Base-by-base conservation (phyloP, 108 stramenopile species). In the Cylindrotheca closterium region DNA sequence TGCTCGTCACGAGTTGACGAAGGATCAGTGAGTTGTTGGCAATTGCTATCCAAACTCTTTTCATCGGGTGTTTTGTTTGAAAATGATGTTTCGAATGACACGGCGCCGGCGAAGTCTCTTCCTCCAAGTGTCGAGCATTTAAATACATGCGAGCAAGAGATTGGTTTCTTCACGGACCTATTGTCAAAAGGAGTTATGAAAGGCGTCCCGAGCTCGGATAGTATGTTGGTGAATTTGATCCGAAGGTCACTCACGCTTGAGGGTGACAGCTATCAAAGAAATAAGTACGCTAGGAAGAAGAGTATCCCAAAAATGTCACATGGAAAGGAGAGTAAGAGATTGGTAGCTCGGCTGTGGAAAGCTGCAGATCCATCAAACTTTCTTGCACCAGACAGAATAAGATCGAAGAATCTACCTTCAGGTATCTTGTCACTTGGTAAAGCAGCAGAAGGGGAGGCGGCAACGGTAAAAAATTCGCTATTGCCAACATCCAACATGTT, bases 191-290 rank as follows among this genome's bases (percentile, higher is more conserved):
- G 73, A 0, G 31, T 10, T 26, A 47, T 74, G 1, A 47, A 63
- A 18, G 26, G 4, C 19, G 21, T 67, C 1, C 73, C 73, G 29
- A 47, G 30, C 21, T 50, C 55, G 4, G 73, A 74, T 66, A 52
- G 30, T 5, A 27, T 74, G 29, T 23, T 74, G 42, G 54, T 60
- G n/a, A 67, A 62, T 27, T 55, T 67, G 66, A 56, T 74, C 51
- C 47, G 67, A 45, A 31, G 50, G 5, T 51, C 60, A 27, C 30
- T 67, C 26, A 21, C 37, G 17, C 37, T 74, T 47, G 65, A 74
- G 57, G 58, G 37, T 15, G 65, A 74, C 8, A 51, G 34, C 10
- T 65, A 47, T 28, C 3, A 28, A 2, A 45, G 33, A 5, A 54
- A 60, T 26, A 51, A 59, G 12, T 25, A 54, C 26, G 30, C 58